These are phyloP conservation scores for Botryotinia narcissicola DNA, from an alignment of 2,329 filamentous ascomycete species.

Conservation along the genomic window DNA sequence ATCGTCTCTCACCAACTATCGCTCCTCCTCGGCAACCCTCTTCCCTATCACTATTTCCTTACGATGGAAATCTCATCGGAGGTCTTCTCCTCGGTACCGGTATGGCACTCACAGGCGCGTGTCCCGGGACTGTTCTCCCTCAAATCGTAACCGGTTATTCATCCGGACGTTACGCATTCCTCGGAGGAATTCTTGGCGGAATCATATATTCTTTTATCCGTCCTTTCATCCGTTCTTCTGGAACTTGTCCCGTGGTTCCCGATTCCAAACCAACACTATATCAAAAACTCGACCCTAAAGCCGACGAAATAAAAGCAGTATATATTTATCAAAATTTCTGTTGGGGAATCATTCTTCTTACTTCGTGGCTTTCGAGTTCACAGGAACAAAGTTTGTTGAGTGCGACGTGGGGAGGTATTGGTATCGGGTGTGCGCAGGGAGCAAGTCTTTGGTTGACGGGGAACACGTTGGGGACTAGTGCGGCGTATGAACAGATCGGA, in stretches of 20 bases:
- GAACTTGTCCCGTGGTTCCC: not conserved
- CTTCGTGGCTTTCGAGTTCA: conserved; percentile 19
- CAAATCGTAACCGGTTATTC: conserved; percentile 55
- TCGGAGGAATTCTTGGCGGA: conserved; percentile 56
- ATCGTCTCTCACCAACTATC: conserved; percentile 7
- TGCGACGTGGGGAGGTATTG: conserved; percentile 50
- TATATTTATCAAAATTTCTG: conserved; percentile 29
- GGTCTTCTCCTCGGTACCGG: conserved; percentile 61
- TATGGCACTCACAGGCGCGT: conserved; percentile 64
- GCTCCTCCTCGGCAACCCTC: conserved; percentile 17
- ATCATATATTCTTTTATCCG: conserved; percentile 43
- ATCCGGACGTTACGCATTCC: conserved; percentile 52
- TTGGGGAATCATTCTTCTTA: conserved; percentile 19
- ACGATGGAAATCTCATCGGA: conserved; percentile 65
- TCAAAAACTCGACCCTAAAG: conserved; percentile 20
- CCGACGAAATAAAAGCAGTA: conserved; percentile 18
- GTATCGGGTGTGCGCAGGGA: conserved; percentile 58
- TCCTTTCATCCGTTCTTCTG: conserved; percentile 16
- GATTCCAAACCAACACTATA: conserved; percentile 29
- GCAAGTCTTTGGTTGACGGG: conserved; percentile 53
- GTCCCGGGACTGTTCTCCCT: conserved; percentile 62
- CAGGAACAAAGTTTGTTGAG: conserved; percentile 22
- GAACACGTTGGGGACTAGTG: conserved; percentile 58
- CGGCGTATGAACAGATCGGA: conserved; percentile 60
- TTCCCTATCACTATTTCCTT: conserved; percentile 46